These are phyloP conservation scores for Eragrostis curvula DNA, from an alignment of 176 grass and related monocot species.

Conservation along the genomic window DNA sequence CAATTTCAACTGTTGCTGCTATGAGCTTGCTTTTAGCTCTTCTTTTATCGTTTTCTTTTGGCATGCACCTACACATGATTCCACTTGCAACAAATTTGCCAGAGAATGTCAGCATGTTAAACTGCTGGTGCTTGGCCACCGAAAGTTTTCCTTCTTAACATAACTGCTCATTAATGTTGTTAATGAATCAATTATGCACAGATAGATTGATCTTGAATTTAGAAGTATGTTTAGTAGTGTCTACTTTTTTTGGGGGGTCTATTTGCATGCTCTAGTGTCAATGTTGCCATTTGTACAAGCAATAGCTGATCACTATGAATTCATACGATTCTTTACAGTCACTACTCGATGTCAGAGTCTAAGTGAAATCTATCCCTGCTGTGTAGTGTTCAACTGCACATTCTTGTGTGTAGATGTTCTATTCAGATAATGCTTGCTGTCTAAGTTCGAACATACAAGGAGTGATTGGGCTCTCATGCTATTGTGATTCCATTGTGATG, in stretches of 20 bases:
- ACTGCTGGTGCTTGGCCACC: background rate
- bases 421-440: background rate
- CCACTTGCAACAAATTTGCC: background rate
- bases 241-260: background rate
- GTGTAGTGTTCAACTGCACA: conserved; percentile 2
- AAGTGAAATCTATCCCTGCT: conserved; percentile 1
- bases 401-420: conserved; percentile 1
- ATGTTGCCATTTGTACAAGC: background rate
- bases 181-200: background rate
- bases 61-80: conserved; percentile 9
- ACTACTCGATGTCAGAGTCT: background rate
- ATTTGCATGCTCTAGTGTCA: background rate
- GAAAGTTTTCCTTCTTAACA: background rate
- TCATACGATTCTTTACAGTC: background rate
- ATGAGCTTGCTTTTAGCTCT: background rate
- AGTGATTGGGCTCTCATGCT: conserved; percentile 9
- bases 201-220: conserved; percentile 7
- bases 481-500: background rate
- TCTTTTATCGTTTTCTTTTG: background rate
- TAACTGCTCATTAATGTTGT: background rate
- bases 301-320: background rate
- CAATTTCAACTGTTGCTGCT: conserved; percentile 26
- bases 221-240: background rate
- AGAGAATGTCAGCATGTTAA: background rate
- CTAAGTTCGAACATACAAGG: background rate